These are phyloP conservation scores for Tulasnella calospora DNA, from an alignment of 768 basidiomycete genomes.

Conservation along the genomic window DNA sequence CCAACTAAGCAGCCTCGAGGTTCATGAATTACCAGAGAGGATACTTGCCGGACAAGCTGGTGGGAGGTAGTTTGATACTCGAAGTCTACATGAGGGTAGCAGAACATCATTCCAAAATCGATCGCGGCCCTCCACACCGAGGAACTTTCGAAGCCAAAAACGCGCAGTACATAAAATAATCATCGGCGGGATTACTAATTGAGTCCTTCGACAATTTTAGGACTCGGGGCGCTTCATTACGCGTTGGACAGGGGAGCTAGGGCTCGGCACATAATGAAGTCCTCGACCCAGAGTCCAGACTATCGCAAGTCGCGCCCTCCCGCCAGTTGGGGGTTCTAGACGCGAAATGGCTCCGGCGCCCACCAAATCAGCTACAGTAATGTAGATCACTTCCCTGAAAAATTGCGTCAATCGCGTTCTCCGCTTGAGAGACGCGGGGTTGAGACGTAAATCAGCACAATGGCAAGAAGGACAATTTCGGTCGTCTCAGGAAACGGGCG, in stretches of 20 bases:
- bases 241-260: neutral
- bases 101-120: neutral
- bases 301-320: neutral
- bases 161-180: neutral
- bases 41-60: neutral
- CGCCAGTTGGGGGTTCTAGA: neutral
- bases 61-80: neutral
- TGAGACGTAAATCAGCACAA: neutral
- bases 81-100: neutral
- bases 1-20: neutral
- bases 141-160: neutral
- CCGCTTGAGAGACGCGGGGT: neutral
- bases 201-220: neutral
- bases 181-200: neutral
- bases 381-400: neutral
- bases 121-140: neutral
- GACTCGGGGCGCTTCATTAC: neutral
- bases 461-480: neutral
- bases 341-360: neutral
- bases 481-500: neutral
- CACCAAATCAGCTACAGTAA: neutral
- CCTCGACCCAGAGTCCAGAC: neutral
- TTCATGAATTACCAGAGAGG: neutral
- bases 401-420: neutral
- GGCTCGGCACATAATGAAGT: neutral